Percentiles rank a stretch among this genome's conserved stretches.
These are phyloP conservation scores for Colletotrichum karsti DNA, from an alignment of 2,329 filamentous ascomycete genomes.

Conservation along the genomic window DNA sequence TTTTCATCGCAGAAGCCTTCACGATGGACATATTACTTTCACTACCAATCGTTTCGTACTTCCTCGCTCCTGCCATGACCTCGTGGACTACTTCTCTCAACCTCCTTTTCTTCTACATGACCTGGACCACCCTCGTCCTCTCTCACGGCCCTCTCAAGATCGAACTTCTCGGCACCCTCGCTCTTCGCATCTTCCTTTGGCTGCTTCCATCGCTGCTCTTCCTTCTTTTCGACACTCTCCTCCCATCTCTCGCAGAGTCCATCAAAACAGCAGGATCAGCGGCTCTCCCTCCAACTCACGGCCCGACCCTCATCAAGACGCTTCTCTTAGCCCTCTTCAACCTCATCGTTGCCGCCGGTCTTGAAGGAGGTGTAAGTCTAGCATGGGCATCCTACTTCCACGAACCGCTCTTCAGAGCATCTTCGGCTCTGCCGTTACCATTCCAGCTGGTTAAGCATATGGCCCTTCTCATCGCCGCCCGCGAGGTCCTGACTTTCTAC, in stretches of 20 bases:
- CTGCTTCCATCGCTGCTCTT: slow-evolving; percentile 77
- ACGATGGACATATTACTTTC: slow-evolving; percentile 74
- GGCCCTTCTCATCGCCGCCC: slow-evolving; percentile 48
- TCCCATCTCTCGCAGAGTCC: slow-evolving; percentile 74
- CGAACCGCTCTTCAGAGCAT: slow-evolving; percentile 55
- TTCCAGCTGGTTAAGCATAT: slow-evolving; percentile 63
- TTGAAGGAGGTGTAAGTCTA: slow-evolving; percentile 52
- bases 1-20: not conserved
- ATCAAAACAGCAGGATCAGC: slow-evolving; percentile 72
- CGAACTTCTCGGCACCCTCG: slow-evolving; percentile 76
- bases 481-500: slow-evolving; percentile 74
- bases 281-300: slow-evolving; percentile 53
- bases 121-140: slow-evolving; percentile 85
- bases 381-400: slow-evolving; percentile 43
- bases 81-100: slow-evolving; percentile 85
- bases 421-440: slow-evolving; percentile 58
- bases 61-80: slow-evolving; percentile 67
- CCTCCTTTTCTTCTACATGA: slow-evolving; percentile 88
- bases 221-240: slow-evolving; percentile 74
- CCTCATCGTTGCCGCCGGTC: slow-evolving; percentile 49
- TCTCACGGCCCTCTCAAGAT: slow-evolving; percentile 79
- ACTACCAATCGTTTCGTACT: slow-evolving; percentile 75
- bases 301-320: slow-evolving; percentile 42
- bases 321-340: slow-evolving; percentile 55
- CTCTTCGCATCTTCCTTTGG: slow-evolving; percentile 75